Evolutionary conservation across 805 yeast genomes (phyloP), one percentile per base, ranked within the genome.

Genomic region (Lachancea lanzarotensis): DNA sequence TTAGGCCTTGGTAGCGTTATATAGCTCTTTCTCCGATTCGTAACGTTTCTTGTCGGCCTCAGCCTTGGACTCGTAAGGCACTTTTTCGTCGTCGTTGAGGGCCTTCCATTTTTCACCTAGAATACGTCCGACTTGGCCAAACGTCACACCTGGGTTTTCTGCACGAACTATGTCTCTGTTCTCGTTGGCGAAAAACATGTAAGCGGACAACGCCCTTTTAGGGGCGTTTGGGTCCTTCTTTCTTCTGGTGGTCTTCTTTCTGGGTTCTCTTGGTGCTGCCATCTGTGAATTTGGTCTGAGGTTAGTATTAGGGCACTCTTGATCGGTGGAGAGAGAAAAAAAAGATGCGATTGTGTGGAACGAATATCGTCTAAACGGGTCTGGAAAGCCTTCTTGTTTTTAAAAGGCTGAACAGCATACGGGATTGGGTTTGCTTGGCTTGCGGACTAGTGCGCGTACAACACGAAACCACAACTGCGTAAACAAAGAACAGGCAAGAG

Each of bases 111-210:
- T 84, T 70, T 89, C 96, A 69, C 98, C 98, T 62, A 93, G 80
- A 50, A 88, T 69, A 71, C 84, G 88, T 66, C 98, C 98, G 54
- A 93, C 91, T 73, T 89, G 95, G 56, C 95, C 98, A 63, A 93
- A 93, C 35, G 90, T 72, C 58, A 90, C 85, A 66, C 95, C 96
- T 60, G 98, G 97, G 78, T 91, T 88, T 69, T 90, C 98, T 51
- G 91, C 82, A 69, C 95, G 82, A 56, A 93, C 96, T 53, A 81
- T 79, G 71, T 91, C 97, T 77, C 98, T 90, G 78, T 86, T 85
- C 65, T 89, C 97, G 67, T 88, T 89, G 59, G 98, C 98, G 65
- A 90, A 93, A 80, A 87, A 91, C 98, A 93, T 90, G 82, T 91
- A 93, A 40, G 98, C 96, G 49, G 97, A 88, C 67, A 93, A 74